Evolutionary conservation across 805 yeast genomes (phyloP).

Genomic region (Metschnikowia proteae): DNA sequence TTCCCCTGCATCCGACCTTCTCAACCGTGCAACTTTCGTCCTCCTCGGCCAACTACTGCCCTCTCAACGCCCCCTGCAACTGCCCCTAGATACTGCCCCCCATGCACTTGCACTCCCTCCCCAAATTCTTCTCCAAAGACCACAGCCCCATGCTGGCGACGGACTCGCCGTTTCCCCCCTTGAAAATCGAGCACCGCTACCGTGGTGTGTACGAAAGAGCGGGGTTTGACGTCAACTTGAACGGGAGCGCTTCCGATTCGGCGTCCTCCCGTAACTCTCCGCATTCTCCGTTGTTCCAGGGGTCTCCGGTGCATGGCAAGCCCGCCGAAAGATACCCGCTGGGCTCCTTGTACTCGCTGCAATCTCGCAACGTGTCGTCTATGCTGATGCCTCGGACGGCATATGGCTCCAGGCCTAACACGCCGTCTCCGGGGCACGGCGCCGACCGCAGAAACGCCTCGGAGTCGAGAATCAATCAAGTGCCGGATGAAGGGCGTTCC

Average conservation of each 20-base stretch:
- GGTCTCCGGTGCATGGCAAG: not conserved
- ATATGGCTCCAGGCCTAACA: not conserved
- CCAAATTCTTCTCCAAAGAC: constrained; percentile 18
- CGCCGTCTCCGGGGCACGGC: not conserved
- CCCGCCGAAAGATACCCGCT: not conserved
- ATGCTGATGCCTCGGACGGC: not conserved
- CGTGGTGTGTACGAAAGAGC: constrained; percentile 77
- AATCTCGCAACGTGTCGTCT: not conserved
- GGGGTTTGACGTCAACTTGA: constrained; percentile 56
- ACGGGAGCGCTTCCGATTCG: not conserved
- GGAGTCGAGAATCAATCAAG: not conserved
- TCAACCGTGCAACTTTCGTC: not conserved
- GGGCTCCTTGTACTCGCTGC: not conserved
- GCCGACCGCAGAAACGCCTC: not conserved
- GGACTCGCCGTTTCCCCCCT: constrained; percentile 66
- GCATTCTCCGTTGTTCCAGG: not conserved
- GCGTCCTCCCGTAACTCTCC: not conserved
- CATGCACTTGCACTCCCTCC: constrained; percentile 20
- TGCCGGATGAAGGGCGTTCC: not conserved
- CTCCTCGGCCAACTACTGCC: not conserved
- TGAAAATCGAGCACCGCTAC: constrained; percentile 58
- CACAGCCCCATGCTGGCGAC: constrained; percentile 19
- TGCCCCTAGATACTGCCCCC: not conserved
- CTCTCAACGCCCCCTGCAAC: not conserved
- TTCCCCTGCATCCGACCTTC: not conserved